phyloP scores from a whole-genome alignment of 2,329 filamentous ascomycete genomes.

The Ustilaginoidea virens region DNA sequence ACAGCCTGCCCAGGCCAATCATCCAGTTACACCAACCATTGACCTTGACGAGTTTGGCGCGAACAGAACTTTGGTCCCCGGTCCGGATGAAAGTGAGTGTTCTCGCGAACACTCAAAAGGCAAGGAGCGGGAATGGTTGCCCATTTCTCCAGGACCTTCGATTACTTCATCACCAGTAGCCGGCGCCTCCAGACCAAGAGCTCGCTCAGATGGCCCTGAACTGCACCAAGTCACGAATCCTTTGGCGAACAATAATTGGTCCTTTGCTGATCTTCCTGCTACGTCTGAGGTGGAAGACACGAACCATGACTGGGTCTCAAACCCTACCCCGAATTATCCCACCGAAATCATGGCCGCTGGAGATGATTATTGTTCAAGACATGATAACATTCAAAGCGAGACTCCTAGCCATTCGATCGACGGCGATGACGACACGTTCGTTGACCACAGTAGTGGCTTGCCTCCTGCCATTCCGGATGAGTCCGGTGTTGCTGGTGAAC shows the following conservation, averaged over 20 bases:
- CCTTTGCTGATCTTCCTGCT: slow-evolving; percentile 28
- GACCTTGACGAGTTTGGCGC: slow-evolving; percentile 1
- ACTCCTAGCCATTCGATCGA: slow-evolving; percentile 1
- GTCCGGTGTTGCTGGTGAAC: slow-evolving; percentile 5
- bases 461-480: slow-evolving; percentile 5
- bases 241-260: slow-evolving; percentile 46
- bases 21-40: background rate
- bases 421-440: slow-evolving; percentile 1
- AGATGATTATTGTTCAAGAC: background rate
- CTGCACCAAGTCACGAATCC: slow-evolving; percentile 29
- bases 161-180: slow-evolving; percentile 5
- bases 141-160: slow-evolving; percentile 3
- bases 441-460: slow-evolving; percentile 3
- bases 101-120: slow-evolving; percentile 9
- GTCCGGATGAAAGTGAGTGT: background rate
- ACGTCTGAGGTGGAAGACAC: slow-evolving; percentile 7
- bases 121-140: slow-evolving; percentile 10
- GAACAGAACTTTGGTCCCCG: background rate
- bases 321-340: background rate
- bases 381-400: background rate
- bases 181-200: slow-evolving; percentile 27
- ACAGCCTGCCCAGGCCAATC: background rate
- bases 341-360: background rate
- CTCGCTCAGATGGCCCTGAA: slow-evolving; percentile 41
- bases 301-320: slow-evolving; percentile 1